Conservation (phyloP, 768 basidiomycete species). For the Mycena epipterygia region DNA sequence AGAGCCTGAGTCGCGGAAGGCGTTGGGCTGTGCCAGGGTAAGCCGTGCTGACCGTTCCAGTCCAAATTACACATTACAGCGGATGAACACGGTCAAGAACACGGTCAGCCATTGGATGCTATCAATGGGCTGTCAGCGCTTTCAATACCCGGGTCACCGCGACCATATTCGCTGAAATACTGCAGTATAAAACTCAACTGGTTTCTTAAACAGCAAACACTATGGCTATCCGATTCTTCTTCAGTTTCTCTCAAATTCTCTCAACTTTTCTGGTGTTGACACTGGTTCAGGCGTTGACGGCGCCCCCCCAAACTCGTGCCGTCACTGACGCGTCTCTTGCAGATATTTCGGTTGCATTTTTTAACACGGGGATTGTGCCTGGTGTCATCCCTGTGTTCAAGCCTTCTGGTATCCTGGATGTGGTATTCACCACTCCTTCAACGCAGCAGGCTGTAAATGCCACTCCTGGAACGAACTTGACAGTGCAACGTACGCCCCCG, state of each 20-base stretch:
- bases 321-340: conserved; percentile 16
- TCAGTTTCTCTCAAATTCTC: not conserved
- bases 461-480: conserved; percentile 52
- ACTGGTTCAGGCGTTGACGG: not conserved
- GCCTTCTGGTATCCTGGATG: conserved; percentile 51
- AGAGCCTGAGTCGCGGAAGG: no score
- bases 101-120: no score
- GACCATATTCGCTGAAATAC: not conserved
- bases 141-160: not conserved
- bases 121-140: no score
- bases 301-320: conserved; percentile 2
- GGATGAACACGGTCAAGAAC: no score
- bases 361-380: conserved; percentile 55
- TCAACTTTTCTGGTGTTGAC: not conserved
- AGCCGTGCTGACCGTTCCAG: not conserved
- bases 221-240: conserved; percentile 6
- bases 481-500: conserved; percentile 49
- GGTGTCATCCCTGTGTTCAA: conserved; percentile 55
- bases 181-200: not conserved
- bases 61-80: no score
- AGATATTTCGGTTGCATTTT: conserved; percentile 49
- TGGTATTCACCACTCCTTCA: conserved; percentile 53
- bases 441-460: conserved; percentile 47
- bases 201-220: not conserved
- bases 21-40: no score